phyloP scores from a whole-genome alignment of 768 basidiomycete genomes.

The Kwoniella sp. region DNA sequence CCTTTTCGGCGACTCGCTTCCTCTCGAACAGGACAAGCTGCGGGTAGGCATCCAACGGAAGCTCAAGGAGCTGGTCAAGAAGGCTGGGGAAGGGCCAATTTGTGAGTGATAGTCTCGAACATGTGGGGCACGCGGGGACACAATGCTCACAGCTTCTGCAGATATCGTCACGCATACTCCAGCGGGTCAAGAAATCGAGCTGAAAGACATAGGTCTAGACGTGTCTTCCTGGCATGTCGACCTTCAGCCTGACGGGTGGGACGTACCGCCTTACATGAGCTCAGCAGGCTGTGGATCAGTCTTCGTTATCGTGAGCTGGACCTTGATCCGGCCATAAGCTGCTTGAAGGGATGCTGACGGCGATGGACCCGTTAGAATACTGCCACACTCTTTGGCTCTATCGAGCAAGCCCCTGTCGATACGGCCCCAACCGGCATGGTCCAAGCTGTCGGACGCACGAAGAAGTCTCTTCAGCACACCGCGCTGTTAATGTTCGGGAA shows the following conservation, averaged over 20 bases:
- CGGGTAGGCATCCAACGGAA: conserved; percentile 24
- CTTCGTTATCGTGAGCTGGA: conserved; percentile 44
- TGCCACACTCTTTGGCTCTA: conserved; percentile 39
- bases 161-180: conserved; percentile 46
- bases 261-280: conserved; percentile 37
- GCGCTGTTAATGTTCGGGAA: conserved; percentile 34
- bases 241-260: conserved; percentile 36
- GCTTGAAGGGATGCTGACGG: neutral
- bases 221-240: conserved; percentile 20
- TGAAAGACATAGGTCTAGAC: conserved; percentile 38
- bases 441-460: conserved; percentile 4
- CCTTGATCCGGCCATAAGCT: neutral
- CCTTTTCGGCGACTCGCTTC: conserved; percentile 42
- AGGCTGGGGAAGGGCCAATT: conserved; percentile 40
- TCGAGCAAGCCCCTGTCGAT: conserved; percentile 25
- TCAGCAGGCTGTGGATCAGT: conserved; percentile 33
- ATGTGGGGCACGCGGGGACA: too few relatives aligned
- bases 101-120: too few relatives aligned
- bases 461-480: conserved; percentile 30
- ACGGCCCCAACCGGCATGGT: neutral
- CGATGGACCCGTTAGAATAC: conserved; percentile 36
- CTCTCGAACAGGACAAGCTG: conserved; percentile 28
- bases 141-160: conserved; percentile 22
- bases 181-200: conserved; percentile 22
- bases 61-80: conserved; percentile 35